Base-by-base conservation (phyloP, 1,139 yeast species). In the Saccharomyces pastorianus region DNA sequence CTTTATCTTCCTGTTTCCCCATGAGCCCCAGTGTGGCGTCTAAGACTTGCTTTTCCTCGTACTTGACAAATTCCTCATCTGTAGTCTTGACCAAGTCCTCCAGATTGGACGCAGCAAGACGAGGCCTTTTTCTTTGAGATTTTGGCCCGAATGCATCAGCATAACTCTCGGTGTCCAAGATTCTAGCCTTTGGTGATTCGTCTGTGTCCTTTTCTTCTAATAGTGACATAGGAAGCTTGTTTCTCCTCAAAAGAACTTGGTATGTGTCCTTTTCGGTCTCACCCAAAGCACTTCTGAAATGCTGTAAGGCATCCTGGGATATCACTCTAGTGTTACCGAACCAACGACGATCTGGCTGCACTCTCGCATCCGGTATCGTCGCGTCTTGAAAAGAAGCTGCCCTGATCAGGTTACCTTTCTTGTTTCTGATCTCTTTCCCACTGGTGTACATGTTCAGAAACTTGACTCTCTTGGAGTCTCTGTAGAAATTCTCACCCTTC, bases 311-410 rank as follows among this genome's bases (percentile, higher is more conserved):
- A 75, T 95, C 97, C 70, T 93, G 99, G 2, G 97, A 93, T 67
- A 93, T 93, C 48, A 93, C 99, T 66, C 99, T 82, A 28, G 99
- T 90, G 72, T 90, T 93, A 53, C 97, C 97, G 69, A 93, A 95
- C 99, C 99, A 93, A 66, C 93, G 83, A 69, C 96, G 82, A 71
- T 93, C 91, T 4, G 99, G 99, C 68, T 89, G 96, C 49, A 93
- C 95, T 61, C 99, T 79, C 1, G 98, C 99, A 59, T 78, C 82
- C 20, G 98, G 98, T 34, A 88, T 79, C 60, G 90, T 95, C 2
- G 90, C 83, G 61, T 88, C 85, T 70, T 93, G 99, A 58, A 91
- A 80, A 42, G 83, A 85, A 20, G 98, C 98, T 48, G 96, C 96
- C 66, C 81, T 79, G 53, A 89, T 79, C 56, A 91, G 79, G 47